phyloP scores from a whole-genome alignment of 2,329 filamentous ascomycete genomes.

The Talaromyces albobiverticillius region DNA sequence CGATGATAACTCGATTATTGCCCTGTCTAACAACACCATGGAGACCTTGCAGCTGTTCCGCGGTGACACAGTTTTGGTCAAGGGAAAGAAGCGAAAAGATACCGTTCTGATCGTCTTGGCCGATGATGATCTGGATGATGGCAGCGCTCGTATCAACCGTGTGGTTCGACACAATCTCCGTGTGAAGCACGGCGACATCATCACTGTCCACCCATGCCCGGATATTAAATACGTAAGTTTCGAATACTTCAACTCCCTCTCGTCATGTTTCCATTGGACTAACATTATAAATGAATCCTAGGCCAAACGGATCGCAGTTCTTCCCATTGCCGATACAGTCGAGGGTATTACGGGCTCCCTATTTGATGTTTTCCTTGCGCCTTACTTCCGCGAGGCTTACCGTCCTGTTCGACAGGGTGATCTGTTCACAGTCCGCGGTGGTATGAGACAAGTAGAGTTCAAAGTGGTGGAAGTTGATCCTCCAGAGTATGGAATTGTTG shows the following conservation, averaged over 20 bases:
- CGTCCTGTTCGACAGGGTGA: conserved; percentile 95
- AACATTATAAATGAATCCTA: conserved; percentile 35
- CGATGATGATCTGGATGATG: conserved; percentile 97
- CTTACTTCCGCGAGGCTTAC: conserved; percentile 99
- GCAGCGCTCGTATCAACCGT: conserved; percentile 94
- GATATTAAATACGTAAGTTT: conserved; percentile 99
- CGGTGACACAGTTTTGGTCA: conserved; percentile 94
- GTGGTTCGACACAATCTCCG: conserved; percentile 97
- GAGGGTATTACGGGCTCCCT: conserved; percentile 96
- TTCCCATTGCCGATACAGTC: conserved; percentile 96
- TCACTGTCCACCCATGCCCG: conserved; percentile 95
- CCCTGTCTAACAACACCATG: conserved; percentile 98
- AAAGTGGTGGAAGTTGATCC: conserved; percentile 99
- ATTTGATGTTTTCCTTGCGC: conserved; percentile 98
- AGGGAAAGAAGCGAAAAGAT: conserved; percentile 99
- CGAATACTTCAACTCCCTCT: background rate
- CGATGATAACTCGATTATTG: conserved; percentile 99
- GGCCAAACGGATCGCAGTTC: conserved; percentile 98
- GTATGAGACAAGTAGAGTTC: conserved; percentile 99
- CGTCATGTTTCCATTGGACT: conserved; percentile 1
- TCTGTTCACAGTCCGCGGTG: conserved; percentile 93
- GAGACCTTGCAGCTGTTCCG: conserved; percentile 97
- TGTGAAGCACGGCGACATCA: conserved; percentile 96
- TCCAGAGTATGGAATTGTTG: conserved; percentile 97
- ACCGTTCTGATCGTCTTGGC: conserved; percentile 96